A percentile compares a stretch with the other conserved stretches of the same genome.
Conservation (phyloP, 345 rosid species). For the Moricandia arvensis region DNA sequence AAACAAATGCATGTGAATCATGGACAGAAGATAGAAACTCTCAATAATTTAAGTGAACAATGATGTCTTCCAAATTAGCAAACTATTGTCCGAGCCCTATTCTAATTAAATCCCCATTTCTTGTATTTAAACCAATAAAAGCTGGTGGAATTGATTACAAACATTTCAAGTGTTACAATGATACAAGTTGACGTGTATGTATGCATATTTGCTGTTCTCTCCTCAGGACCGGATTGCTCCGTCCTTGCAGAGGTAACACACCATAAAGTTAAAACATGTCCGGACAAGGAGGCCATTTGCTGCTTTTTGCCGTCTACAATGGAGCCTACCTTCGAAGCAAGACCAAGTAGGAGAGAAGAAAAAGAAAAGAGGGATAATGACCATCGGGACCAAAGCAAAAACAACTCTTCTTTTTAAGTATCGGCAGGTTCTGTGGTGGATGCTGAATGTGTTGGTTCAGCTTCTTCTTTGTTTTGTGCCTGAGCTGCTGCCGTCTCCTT, state of each 20-base stretch:
- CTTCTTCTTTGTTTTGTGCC: slow-evolving; percentile 33
- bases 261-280: slow-evolving; percentile 29
- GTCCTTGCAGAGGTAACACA: slow-evolving; percentile 28
- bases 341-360: slow-evolving; percentile 5
- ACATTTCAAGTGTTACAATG: slow-evolving; percentile 26
- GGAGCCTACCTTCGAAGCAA: slow-evolving; percentile 18
- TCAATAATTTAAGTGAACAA: too few species aligned
- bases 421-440: slow-evolving; percentile 41
- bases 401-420: slow-evolving; percentile 38
- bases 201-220: slow-evolving; percentile 36
- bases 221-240: slow-evolving; percentile 29
- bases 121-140: slow-evolving; percentile 2
- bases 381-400: neutral
- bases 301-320: slow-evolving; percentile 24
- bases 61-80: too few species aligned
- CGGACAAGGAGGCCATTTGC: slow-evolving; percentile 25
- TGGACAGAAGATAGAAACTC: too few species aligned
- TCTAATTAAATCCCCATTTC: neutral
- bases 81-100: neutral
- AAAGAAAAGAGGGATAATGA: slow-evolving; percentile 13
- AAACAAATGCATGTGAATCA: too few species aligned
- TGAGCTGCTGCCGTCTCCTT: slow-evolving; percentile 49
- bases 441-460: slow-evolving; percentile 45
- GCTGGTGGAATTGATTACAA: slow-evolving; percentile 23
- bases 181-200: slow-evolving; percentile 39